These are phyloP conservation scores for Wickerhamiella alocasiicola DNA, from an alignment of 805 yeast genomes.

Conservation along the genomic window DNA sequence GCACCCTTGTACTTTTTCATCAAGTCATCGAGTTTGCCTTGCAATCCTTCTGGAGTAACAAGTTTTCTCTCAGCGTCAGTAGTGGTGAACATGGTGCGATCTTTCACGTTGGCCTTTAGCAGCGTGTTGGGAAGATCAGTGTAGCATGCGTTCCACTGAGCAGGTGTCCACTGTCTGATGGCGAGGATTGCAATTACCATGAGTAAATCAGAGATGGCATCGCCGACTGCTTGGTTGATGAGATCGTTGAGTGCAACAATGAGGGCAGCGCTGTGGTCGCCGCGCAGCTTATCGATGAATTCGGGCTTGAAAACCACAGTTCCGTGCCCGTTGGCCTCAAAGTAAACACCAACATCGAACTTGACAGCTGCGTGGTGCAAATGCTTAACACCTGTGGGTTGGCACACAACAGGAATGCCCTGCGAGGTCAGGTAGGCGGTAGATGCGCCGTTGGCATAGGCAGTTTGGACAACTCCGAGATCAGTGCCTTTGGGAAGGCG, in stretches of 20 bases:
- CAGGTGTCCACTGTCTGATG: conserved; percentile 45
- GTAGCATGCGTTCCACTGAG: conserved; percentile 65
- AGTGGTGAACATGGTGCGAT: conserved; percentile 66
- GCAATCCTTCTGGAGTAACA: conserved; percentile 66
- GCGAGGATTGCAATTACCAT: conserved; percentile 56
- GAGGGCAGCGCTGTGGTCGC: conserved; percentile 37
- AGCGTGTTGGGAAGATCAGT: conserved; percentile 78
- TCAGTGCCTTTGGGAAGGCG: conserved; percentile 37
- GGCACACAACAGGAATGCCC: conserved; percentile 67
- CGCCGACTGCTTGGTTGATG: conserved; percentile 97
- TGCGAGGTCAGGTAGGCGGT: conserved; percentile 56
- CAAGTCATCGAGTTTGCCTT: conserved; percentile 50
- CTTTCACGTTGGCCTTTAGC: conserved; percentile 70
- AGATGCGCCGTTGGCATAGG: conserved; percentile 92
- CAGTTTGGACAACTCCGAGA: conserved; percentile 90
- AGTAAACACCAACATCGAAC: conserved; percentile 85
- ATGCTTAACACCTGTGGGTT: conserved; percentile 95
- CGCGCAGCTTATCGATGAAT: conserved; percentile 32
- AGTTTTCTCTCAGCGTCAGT: conserved; percentile 83
- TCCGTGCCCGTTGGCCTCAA: conserved; percentile 99
- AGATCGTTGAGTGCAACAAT: conserved; percentile 54
- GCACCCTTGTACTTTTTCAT: conserved; percentile 49
- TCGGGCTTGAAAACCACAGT: conserved; percentile 69
- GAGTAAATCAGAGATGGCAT: conserved; percentile 85
- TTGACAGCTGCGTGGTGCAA: conserved; percentile 81